A percentile compares a stretch with the other conserved stretches of the same genome.
Conservation (phyloP, 1,139 yeast genomes). For the Candida freyschussii region DNA sequence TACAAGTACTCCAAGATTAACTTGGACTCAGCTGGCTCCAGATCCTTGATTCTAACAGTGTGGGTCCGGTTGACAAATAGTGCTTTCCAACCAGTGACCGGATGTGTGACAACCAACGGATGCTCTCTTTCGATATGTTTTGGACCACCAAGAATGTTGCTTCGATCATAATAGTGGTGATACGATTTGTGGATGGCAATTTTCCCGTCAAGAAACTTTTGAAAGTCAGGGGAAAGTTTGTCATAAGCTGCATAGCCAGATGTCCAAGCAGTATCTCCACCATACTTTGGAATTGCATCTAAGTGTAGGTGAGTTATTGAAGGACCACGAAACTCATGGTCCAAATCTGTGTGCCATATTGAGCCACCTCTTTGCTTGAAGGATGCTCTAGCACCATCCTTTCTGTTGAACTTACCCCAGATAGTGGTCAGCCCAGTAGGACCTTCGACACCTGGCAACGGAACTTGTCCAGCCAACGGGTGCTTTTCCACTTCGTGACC, state of each 20-base stretch:
- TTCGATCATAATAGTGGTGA: constrained; percentile 2
- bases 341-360: constrained; percentile 43
- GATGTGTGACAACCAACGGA: constrained; percentile 47
- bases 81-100: constrained; percentile 51
- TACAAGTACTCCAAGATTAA: constrained; percentile 8
- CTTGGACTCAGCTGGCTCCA: constrained; percentile 14
- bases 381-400: constrained; percentile 26
- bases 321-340: constrained; percentile 34
- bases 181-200: constrained; percentile 1
- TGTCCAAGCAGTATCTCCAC: constrained; percentile 6
- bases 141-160: constrained; percentile 33
- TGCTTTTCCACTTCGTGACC: constrained; percentile 38
- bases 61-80: constrained; percentile 40
- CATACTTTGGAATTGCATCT: constrained; percentile 20
- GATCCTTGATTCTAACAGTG: constrained; percentile 29
- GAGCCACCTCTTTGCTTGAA: constrained; percentile 39
- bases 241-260: constrained; percentile 6
- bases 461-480: constrained; percentile 35
- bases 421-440: constrained; percentile 45
- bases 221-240: constrained; percentile 3
- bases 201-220: constrained; percentile 5
- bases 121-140: constrained; percentile 37
- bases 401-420: constrained; percentile 42
- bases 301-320: constrained; percentile 24
- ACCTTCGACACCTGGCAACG: constrained; percentile 11